Evolutionary conservation across 305 asterid species (phyloP), one percentile per base, ranked within the genome.

Genomic region (Solanum aculeatissimum): DNA sequence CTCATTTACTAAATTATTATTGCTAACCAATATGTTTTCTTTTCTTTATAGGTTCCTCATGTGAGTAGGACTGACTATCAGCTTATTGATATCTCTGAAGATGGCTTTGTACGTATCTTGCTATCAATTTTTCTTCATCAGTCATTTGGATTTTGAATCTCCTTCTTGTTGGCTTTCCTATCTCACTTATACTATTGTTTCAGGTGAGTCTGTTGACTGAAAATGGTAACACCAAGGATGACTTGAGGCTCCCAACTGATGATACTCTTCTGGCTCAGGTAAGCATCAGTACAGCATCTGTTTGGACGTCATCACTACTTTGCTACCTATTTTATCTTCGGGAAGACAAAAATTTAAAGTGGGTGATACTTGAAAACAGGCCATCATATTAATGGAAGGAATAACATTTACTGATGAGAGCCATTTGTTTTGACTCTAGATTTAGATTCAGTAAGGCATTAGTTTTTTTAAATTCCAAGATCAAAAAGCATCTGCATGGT

Each of bases 201-300:
- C 63, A 86, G 88, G 88, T 86, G 85, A 84, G 85, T 80, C 51
- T 86, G 58, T 78, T 86, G 80, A 84, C 89, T 72, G 89, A 86
- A 47, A 81, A 40, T 57, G 89, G 89, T 21, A 74, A 62, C 81
- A 86, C 89, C 18, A 86, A 86, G 75, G 88, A 86, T 75, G 86
- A 86, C 53, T 53, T 86, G 55, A 86, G 80, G 84, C 86, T 86
- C 32, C 89, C 89, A 18, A 84, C 85, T 35, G 89, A 86, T 35
- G 87, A 86, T 18, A 58, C n/a, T 60, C 87, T 86, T 9, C 85
- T 84, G 38, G 6, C 70, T 2, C 81, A 69, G 83, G 89, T 84
- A 54, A 58, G 29, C 40, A 42, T 58, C 14, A 69, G 7, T 14
- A 12, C 43, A 3, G 23, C 51, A 42, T 47, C 72, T 23, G 23